Evolutionary conservation across 805 yeast species (phyloP).

Genomic region (Brettanomyces naardenensis): DNA sequence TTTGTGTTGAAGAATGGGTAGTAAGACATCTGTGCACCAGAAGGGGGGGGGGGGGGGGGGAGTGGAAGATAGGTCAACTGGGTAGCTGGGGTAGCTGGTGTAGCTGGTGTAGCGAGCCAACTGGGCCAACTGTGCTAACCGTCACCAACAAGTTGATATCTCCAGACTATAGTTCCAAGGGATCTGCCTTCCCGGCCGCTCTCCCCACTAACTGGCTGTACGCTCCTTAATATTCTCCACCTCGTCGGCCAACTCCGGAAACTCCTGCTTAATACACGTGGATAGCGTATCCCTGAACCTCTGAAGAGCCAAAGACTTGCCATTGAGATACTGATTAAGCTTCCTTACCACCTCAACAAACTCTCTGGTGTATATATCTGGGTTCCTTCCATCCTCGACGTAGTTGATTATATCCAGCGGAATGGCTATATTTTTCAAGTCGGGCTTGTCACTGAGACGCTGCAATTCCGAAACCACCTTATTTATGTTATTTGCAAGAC

Average conservation of each 20-base stretch:
- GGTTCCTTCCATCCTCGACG: slow-evolving; percentile 94
- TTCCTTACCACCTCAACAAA: slow-evolving; percentile 91
- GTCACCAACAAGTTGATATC: too few relatives aligned
- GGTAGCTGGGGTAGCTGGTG: too few relatives aligned
- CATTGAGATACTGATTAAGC: slow-evolving; percentile 80
- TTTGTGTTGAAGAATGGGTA: too few relatives aligned
- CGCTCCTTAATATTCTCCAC: slow-evolving; percentile 45
- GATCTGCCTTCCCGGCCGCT: too few relatives aligned
- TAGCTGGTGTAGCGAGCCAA: too few relatives aligned
- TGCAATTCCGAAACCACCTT: slow-evolving; percentile 32
- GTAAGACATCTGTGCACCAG: too few relatives aligned
- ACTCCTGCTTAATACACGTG: slow-evolving; percentile 61
- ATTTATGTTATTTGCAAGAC: slow-evolving; percentile 36
- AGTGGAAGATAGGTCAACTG: too few relatives aligned
- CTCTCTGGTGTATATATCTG: slow-evolving; percentile 94
- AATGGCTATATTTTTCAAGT: slow-evolving; percentile 37
- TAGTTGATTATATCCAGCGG: slow-evolving; percentile 86
- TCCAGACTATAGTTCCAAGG: too few relatives aligned
- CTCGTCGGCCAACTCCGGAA: slow-evolving; percentile 60
- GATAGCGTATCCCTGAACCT: slow-evolving; percentile 59
- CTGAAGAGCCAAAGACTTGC: slow-evolving; percentile 58
- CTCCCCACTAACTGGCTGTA: too few relatives aligned
- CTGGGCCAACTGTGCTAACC: too few relatives aligned
- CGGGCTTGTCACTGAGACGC: slow-evolving; percentile 23
- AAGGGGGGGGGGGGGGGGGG: too few relatives aligned